These are phyloP conservation scores for Antarctomyces pellizariae DNA, from an alignment of 495 filamentous ascomycete genomes.

Conservation along the genomic window DNA sequence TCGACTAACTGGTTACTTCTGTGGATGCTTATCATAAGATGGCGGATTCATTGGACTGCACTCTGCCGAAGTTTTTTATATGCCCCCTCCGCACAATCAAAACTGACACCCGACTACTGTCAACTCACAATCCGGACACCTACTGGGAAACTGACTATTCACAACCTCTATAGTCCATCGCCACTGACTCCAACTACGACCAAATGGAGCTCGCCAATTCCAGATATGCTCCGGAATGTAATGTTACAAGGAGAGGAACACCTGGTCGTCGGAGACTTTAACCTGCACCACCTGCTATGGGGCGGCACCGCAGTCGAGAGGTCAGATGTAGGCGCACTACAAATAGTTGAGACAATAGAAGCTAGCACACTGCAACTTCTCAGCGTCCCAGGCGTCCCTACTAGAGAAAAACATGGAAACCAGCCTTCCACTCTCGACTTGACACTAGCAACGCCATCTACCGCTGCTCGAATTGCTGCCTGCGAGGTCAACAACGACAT, in stretches of 20 bases:
- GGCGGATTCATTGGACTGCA: too few species aligned
- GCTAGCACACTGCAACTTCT: background rate
- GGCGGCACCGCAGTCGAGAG: slow-evolving; percentile 8
- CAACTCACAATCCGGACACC: too few species aligned
- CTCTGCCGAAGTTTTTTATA: too few species aligned
- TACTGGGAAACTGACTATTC: background rate
- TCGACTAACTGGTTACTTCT: too few species aligned
- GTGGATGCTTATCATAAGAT: too few species aligned
- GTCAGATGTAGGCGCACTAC: slow-evolving; percentile 1
- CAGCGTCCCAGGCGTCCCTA: background rate
- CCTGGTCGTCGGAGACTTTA: slow-evolving; percentile 9
- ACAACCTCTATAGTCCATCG: background rate
- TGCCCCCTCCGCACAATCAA: too few species aligned
- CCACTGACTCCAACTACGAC: background rate
- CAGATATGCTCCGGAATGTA: background rate
- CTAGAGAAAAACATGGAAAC: background rate
- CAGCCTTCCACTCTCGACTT: background rate
- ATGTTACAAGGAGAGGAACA: slow-evolving; percentile 1
- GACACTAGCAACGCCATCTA: background rate
- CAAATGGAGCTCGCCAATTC: background rate
- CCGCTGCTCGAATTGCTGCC: background rate
- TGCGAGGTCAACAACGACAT: background rate
- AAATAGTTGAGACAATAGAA: slow-evolving; percentile 2
- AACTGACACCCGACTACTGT: too few species aligned
- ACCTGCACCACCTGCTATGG: slow-evolving; percentile 8